Percentiles rank a stretch among this genome's conserved stretches.
Conservation (phyloP, 139 green algal species). For the Chlorella sorokiniana region DNA sequence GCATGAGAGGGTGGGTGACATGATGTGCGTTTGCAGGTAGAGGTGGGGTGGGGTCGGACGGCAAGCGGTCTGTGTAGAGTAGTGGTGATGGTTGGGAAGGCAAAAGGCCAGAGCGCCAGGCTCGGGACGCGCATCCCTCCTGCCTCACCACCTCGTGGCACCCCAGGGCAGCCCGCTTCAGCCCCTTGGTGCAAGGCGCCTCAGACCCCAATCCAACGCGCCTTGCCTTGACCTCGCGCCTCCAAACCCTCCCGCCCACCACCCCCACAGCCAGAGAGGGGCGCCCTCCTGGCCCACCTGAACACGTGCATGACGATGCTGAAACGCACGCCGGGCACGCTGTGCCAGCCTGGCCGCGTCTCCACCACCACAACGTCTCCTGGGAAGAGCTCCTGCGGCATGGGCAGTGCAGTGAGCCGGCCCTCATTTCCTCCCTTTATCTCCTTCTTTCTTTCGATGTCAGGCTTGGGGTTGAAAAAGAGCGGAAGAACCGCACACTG, state of each 20-base stretch:
- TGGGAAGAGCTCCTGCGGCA: conserved; percentile 10
- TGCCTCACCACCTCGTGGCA: too few species aligned
- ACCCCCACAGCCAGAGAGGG: not conserved
- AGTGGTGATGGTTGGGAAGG: too few species aligned
- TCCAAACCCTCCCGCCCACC: not conserved
- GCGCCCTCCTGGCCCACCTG: not conserved
- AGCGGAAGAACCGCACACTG: too few species aligned
- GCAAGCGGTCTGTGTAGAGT: not conserved
- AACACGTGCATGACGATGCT: conserved; percentile 18
- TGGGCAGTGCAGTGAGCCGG: not conserved
- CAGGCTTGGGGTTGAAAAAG: not conserved
- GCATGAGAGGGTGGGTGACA: not conserved
- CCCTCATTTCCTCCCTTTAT: too few species aligned
- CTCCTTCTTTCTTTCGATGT: too few species aligned
- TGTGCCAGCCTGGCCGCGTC: not conserved
- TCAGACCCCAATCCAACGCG: too few species aligned
- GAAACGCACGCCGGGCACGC: not conserved
- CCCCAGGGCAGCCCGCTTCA: too few species aligned
- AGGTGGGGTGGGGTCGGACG: not conserved
- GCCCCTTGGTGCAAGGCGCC: too few species aligned
- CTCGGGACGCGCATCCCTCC: too few species aligned
- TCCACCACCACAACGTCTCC: conserved; percentile 8
- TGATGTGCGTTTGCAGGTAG: not conserved
- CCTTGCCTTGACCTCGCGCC: not conserved
- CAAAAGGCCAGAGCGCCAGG: too few species aligned